Evolutionary conservation across 2,329 filamentous ascomycete species (phyloP).

Genomic region (Neobulgaria alba): DNA sequence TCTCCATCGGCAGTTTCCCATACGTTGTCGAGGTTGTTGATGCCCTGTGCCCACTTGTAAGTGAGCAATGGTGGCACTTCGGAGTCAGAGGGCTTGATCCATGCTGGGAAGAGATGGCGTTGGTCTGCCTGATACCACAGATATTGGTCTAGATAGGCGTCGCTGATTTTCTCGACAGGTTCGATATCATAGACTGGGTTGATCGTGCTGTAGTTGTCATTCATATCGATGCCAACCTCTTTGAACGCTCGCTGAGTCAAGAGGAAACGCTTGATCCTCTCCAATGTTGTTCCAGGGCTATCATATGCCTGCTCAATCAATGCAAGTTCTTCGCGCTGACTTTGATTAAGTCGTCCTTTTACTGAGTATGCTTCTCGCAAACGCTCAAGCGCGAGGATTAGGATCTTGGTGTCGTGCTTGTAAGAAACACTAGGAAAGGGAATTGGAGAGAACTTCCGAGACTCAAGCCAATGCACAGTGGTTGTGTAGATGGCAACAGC

Average conservation of each 20-base stretch:
- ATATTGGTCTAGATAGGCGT: constrained; percentile 97
- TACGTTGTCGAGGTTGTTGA: constrained; percentile 93
- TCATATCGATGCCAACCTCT: constrained; percentile 99
- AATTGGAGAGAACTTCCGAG: constrained; percentile 95
- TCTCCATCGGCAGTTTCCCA: constrained; percentile 93
- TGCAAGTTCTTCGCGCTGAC: constrained; percentile 90
- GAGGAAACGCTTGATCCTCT: constrained; percentile 94
- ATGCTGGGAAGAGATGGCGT: constrained; percentile 90
- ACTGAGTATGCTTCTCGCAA: constrained; percentile 94
- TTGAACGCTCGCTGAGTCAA: constrained; percentile 98
- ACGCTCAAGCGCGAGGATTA: constrained; percentile 89
- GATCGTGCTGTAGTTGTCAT: constrained; percentile 98
- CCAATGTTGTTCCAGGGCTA: constrained; percentile 89
- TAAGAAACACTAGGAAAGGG: constrained; percentile 98
- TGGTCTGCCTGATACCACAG: constrained; percentile 99
- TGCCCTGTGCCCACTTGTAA: constrained; percentile 99
- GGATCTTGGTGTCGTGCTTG: constrained; percentile 98
- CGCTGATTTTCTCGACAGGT: constrained; percentile 98
- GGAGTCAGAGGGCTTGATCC: constrained; percentile 98
- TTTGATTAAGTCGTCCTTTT: constrained; percentile 93
- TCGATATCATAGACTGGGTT: constrained; percentile 99
- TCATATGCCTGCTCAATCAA: constrained; percentile 98
- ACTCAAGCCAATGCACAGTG: constrained; percentile 97
- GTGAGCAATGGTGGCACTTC: constrained; percentile 90
- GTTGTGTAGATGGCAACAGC: constrained; percentile 98